Conservation (phyloP, 2,329 filamentous ascomycete species). For the Fusarium nanum region DNA sequence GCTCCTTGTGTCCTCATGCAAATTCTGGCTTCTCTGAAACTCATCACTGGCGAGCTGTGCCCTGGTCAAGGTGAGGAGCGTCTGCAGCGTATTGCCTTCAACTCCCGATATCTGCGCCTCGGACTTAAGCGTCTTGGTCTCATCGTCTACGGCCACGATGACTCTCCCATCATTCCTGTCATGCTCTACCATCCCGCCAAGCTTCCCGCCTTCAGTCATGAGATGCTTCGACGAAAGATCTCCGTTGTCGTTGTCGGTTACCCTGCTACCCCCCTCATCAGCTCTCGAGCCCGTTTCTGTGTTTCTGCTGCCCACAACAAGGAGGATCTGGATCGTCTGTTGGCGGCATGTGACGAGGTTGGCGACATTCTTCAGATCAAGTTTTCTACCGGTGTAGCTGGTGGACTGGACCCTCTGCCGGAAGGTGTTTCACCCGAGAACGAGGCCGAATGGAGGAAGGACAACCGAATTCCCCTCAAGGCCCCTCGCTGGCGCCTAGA, state of each 20-base stretch:
- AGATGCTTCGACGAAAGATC: conserved; percentile 98
- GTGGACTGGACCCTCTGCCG: conserved; percentile 81
- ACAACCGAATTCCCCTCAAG: conserved; percentile 73
- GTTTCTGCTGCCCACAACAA: conserved; percentile 97
- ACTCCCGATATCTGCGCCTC: conserved; percentile 96
- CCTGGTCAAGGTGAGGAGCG: conserved; percentile 96
- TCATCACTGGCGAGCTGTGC: conserved; percentile 88
- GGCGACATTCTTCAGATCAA: conserved; percentile 94
- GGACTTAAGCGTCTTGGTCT: conserved; percentile 96
- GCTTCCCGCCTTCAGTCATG: conserved; percentile 97
- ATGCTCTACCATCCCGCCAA: conserved; percentile 98
- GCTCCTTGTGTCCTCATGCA: conserved; percentile 90
- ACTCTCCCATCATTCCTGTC: conserved; percentile 95
- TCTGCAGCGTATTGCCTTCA: conserved; percentile 95
- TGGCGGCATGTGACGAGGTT: conserved; percentile 91
- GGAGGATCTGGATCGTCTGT: conserved; percentile 91
- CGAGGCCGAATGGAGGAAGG: conserved; percentile 74
- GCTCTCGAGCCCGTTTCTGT: conserved; percentile 94
- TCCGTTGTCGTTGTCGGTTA: conserved; percentile 98
- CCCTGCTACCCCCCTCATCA: conserved; percentile 94
- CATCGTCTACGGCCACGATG: conserved; percentile 97
- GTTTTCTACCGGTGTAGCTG: conserved; percentile 95
- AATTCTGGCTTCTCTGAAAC: conserved; percentile 85
- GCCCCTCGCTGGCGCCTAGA: conserved; percentile 87
- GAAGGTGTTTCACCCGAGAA: conserved; percentile 77